Base-by-base conservation (phyloP, 371 early-diverging fungal genomes). In the Fennellomyces sp. region DNA sequence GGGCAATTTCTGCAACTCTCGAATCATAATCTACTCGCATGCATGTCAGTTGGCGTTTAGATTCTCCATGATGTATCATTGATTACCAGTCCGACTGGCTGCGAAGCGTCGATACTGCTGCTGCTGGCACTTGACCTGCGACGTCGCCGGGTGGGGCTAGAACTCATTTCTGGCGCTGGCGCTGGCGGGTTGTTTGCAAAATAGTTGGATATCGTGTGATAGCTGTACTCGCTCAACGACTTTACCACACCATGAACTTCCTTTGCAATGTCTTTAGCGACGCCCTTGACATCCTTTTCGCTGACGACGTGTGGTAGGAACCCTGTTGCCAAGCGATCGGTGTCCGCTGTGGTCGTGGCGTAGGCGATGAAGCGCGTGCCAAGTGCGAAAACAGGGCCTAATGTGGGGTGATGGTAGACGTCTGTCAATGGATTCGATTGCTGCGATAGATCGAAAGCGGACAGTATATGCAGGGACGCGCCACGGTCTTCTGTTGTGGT, bases 231-330 rank as follows among this genome's bases (percentile, higher is more conserved):
- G 70, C 90, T 80, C 17, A 90, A 63, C 23, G 82, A 70, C 47
- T 81, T 88, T 57, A 90, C 82, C n/a, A 88, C 88, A 60, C 84
- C 83, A 49, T 85, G 81, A 19, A 90, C 86, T 66, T 88, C 90
- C 52, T 87, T 87, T 4, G 88, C 88, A 29, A 88, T 85, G 25
- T 82, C 87, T 21, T 84, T 84, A 1, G 86, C 87, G 19, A 83
- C 69, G 27, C 83, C 84, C 54, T 74, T 78, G 56, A 77, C 75
- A 69, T 75, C 80, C 27, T 80, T 80, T 5, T 80, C 81, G 1
- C 66, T 69, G 21, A 45, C 45, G 23, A 45, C n/a, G 21, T 45
- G 45, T 21, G 53, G 69, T 69, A 7, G 68, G 52, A 15, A 73
- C 66, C 8, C 69, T 64, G 17, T 62, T 29, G 3, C 10, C 26